Evolutionary conservation across 139 green algal species (phyloP), one percentile per base, ranked within the genome.

Genomic region (Micractinium conductrix): DNA sequence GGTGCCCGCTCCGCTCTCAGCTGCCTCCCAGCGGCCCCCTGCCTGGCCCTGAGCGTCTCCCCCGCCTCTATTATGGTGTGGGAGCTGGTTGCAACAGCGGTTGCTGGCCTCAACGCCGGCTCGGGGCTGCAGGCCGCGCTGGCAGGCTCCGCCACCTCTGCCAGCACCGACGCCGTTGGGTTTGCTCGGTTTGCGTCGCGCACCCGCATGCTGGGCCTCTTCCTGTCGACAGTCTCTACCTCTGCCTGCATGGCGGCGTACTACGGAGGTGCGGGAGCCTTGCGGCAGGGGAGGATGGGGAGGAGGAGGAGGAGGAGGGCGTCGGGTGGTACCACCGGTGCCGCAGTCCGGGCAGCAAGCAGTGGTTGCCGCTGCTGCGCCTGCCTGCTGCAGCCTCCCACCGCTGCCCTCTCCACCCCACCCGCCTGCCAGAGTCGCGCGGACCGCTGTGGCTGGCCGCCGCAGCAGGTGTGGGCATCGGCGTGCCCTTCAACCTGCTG

Each of bases 401-500:
- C 38, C 26, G 43, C 2, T 58, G 8, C 1, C 24, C 24, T 21
- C 60, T 37, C 12, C 16, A 24, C 33, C 45, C 74, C 62, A 19
- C 28, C 35, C 74, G 45, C 10, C 38, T 40, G 24, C 67, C n/a
- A 85, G 80, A 85, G 68, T 73, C 58, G 4, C 65, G 63, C 1
- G 80, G 80, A 26, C 37, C 69, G 69, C 69, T 85, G 69, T 85
- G 80, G 80, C 69, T 85, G 55, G 80, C 44, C 9, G 80, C 80
- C 3, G 80, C 80, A 1, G 80, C 50, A 33, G 69, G 80, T 8
- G 69, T 62, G 17, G 65, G 65, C 35, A 38, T 84, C 33, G 70
- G 70, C 43, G 71, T 87, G 45, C 83, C 83, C 35, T 87, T 80
- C 74, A 78, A 87, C 74, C 74, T 87, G 38, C 74, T 87, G 21